Base-by-base conservation (phyloP, 805 yeast species). In the Saturnispora ahearnii region DNA sequence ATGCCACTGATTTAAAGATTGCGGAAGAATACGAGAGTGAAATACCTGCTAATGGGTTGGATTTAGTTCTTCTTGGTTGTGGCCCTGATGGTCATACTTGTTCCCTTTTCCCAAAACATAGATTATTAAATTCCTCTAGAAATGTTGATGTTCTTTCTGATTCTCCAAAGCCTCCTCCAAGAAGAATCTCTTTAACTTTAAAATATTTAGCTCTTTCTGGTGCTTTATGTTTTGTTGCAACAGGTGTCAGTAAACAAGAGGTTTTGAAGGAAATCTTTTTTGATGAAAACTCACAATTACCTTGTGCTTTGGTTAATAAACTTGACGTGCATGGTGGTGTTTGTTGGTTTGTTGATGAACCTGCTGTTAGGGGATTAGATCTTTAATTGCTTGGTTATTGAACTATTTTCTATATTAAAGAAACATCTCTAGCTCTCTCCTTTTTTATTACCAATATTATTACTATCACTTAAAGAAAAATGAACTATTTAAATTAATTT, bases 31-130 rank as follows among this genome's bases (percentile, higher is more conserved):
- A 89, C 65, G 82, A 77, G 55, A 53, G 70, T 1, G 68, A 72
- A 41, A 66, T 89, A 47, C 87, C 91, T 9, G 62, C 58, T 22
- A 61, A 65, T 52, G 51, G 52, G 7, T 60, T 82, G 29, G 96
- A 89, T 65, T 69, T 88, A 58, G 70, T 89, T 22, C 69, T 88
- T 50, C 73, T 89, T 55, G 97, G 97, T 22, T 85, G 93, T 64
- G 97, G 97, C 7, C 96, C 96, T 33, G 97, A 89, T 61, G 97
- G 96, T 36, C 97, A 89, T 66, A 89, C 96, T 5, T 87, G 96
- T 69, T 89, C 96, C 1, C 72, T 89, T 55, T 89, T 89, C 77
- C 96, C 96, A 11, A 89, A 84, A 36, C 96, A 88, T 64, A 59
- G 65, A 53, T 73, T 87, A 59, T 72, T 89, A 50, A 55, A 74